phyloP scores from a whole-genome alignment of 352 stramenopile species.

The Phytophthora meadii region DNA sequence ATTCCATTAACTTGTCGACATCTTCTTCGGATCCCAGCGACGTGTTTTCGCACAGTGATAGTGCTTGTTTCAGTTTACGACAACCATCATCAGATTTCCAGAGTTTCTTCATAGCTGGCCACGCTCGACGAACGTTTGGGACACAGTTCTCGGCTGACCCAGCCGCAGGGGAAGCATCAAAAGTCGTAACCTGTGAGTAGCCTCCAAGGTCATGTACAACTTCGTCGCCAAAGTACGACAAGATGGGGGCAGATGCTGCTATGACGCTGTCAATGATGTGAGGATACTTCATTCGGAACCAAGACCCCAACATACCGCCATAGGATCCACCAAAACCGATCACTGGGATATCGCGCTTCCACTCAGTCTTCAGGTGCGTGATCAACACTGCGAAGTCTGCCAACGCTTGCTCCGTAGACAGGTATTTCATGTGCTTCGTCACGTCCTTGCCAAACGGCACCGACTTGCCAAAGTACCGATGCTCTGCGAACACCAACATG shows the following conservation, averaged over 20 bases:
- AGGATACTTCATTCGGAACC: slow-evolving; percentile 82
- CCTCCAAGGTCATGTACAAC: slow-evolving; percentile 65
- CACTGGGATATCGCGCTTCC: slow-evolving; percentile 54
- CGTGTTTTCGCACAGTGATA: slow-evolving; percentile 63
- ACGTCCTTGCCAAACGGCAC: slow-evolving; percentile 82
- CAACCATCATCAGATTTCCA: slow-evolving; percentile 54
- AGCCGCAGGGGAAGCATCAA: slow-evolving; percentile 68
- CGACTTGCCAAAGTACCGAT: slow-evolving; percentile 96
- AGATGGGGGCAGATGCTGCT: slow-evolving; percentile 68
- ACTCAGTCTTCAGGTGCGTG: slow-evolving; percentile 59
- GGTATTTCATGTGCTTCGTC: slow-evolving; percentile 72
- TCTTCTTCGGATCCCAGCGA: slow-evolving; percentile 54
- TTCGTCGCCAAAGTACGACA: slow-evolving; percentile 62
- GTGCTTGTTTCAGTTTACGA: slow-evolving; percentile 38
- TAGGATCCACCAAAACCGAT: slow-evolving; percentile 83
- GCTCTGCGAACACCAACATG: slow-evolving; percentile 96
- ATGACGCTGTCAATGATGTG: slow-evolving; percentile 74
- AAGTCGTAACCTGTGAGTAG: slow-evolving; percentile 62
- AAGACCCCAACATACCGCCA: slow-evolving; percentile 76
- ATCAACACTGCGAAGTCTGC: slow-evolving; percentile 78
- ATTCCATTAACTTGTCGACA: slow-evolving; percentile 63
- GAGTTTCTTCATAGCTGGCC: slow-evolving; percentile 62
- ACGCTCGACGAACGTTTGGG: slow-evolving; percentile 81
- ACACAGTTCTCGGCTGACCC: slow-evolving; percentile 75
- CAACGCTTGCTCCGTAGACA: slow-evolving; percentile 85